Conservation (phyloP, 768 basidiomycete species). For the Amanita brunnescens region DNA sequence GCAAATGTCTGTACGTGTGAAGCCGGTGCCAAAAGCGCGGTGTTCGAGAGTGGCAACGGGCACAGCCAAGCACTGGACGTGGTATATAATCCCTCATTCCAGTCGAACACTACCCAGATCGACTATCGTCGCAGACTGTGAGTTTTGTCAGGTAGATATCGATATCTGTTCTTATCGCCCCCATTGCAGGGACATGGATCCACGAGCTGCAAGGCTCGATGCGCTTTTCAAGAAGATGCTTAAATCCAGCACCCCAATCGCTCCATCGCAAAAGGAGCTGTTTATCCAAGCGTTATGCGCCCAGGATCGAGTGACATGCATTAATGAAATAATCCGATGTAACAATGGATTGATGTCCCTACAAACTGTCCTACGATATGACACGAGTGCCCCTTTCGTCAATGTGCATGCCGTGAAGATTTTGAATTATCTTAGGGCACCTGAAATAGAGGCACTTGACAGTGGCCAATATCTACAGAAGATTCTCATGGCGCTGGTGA, state of each 20-base stretch:
- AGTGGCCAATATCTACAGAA: slow-evolving; percentile 28
- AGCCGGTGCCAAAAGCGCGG: background rate
- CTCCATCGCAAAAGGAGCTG: slow-evolving; percentile 7
- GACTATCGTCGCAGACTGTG: background rate
- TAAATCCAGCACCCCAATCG: background rate
- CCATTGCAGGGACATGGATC: background rate
- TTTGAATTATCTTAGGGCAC: slow-evolving; percentile 26
- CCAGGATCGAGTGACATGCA: slow-evolving; percentile 28
- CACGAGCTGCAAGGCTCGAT: slow-evolving; percentile 2
- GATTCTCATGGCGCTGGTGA: slow-evolving; percentile 28
- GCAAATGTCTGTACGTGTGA: background rate
- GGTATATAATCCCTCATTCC: background rate
- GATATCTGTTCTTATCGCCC: background rate
- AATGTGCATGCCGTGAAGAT: slow-evolving; percentile 26
- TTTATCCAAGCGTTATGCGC: slow-evolving; percentile 34
- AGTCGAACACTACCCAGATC: background rate
- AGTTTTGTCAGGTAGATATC: background rate
- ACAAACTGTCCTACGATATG: slow-evolving; percentile 28
- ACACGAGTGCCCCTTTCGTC: slow-evolving; percentile 24
- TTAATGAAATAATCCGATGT: slow-evolving; percentile 24
- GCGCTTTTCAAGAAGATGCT: background rate
- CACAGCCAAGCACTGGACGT: no score
- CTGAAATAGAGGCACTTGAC: slow-evolving; percentile 14
- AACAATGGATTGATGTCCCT: slow-evolving; percentile 25
- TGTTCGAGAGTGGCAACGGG: no score